phyloP scores from a whole-genome alignment of 2,329 filamentous ascomycete genomes.

The Claviceps spartinae region DNA sequence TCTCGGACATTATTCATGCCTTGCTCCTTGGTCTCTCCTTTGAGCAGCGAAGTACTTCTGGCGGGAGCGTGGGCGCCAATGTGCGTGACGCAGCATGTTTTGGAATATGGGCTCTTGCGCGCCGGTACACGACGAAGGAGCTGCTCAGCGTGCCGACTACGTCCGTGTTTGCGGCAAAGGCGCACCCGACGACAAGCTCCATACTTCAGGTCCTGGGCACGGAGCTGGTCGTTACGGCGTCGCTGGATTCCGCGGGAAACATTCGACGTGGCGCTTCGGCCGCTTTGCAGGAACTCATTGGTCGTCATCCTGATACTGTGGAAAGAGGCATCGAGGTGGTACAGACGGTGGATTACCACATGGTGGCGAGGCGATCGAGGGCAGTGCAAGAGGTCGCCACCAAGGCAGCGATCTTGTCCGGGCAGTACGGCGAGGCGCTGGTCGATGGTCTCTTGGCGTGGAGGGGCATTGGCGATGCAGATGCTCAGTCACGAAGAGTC shows the following conservation, averaged over 20 bases:
- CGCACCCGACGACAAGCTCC: conserved; percentile 24
- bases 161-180: conserved; percentile 28
- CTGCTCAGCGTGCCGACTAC: conserved; percentile 47
- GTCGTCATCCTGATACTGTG: conserved; percentile 78
- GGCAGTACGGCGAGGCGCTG: conserved; percentile 57
- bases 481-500: conserved; percentile 57
- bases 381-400: conserved; percentile 68
- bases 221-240: conserved; percentile 69
- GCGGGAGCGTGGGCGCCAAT: conserved; percentile 75
- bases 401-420: conserved; percentile 51
- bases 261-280: conserved; percentile 87
- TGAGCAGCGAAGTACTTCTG: conserved; percentile 74
- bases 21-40: conserved; percentile 72
- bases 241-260: conserved; percentile 81
- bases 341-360: conserved; percentile 84
- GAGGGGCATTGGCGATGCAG: conserved; percentile 75
- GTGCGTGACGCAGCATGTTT: conserved; percentile 94
- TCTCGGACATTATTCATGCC: conserved; percentile 62
- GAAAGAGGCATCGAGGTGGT: conserved; percentile 72
- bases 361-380: conserved; percentile 73
- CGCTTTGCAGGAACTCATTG: conserved; percentile 85
- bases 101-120: conserved; percentile 82
- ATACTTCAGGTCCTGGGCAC: conserved; percentile 68
- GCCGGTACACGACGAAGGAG: conserved; percentile 73
- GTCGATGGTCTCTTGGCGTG: conserved; percentile 62